Conservation (phyloP, 2,329 filamentous ascomycete species). For the Ambrosiella xylebori region DNA sequence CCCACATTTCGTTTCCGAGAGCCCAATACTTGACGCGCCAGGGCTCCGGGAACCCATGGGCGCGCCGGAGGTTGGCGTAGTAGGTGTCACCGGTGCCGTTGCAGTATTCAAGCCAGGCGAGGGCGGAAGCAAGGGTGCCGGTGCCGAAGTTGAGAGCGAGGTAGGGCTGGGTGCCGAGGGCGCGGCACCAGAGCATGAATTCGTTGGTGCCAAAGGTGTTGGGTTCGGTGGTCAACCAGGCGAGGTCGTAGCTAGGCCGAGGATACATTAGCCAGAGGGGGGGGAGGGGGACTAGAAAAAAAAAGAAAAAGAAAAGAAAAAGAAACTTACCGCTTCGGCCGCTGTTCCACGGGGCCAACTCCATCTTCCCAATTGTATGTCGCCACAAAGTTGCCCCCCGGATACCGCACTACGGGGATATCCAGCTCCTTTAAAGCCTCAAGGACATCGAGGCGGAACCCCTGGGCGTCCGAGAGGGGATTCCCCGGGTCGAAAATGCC, state of each 20-base stretch:
- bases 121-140: slow-evolving; percentile 35
- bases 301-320: neutral
- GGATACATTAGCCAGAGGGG: neutral
- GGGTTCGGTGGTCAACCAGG: slow-evolving; percentile 59
- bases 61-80: slow-evolving; percentile 63
- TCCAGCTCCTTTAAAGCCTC: slow-evolving; percentile 55
- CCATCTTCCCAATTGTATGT: slow-evolving; percentile 79
- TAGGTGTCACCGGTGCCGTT: slow-evolving; percentile 62
- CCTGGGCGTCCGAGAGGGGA: slow-evolving; percentile 53
- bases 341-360: slow-evolving; percentile 52
- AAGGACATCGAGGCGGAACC: slow-evolving; percentile 66
- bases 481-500: slow-evolving; percentile 69
- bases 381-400: slow-evolving; percentile 69
- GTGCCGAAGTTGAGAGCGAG: slow-evolving; percentile 70
- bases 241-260: slow-evolving; percentile 47
- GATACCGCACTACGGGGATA: slow-evolving; percentile 62
- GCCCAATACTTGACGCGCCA: slow-evolving; percentile 78
- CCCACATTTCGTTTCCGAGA: slow-evolving; percentile 59
- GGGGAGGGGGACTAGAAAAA: neutral
- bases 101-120: slow-evolving; percentile 77
- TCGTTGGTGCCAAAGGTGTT: slow-evolving; percentile 77
- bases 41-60: slow-evolving; percentile 58
- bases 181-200: slow-evolving; percentile 66
- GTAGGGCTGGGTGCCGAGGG: slow-evolving; percentile 60
- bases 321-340: slow-evolving; percentile 30